Conservation (phyloP, 148 eudicot species). For the Rhododendron griersonianum region DNA sequence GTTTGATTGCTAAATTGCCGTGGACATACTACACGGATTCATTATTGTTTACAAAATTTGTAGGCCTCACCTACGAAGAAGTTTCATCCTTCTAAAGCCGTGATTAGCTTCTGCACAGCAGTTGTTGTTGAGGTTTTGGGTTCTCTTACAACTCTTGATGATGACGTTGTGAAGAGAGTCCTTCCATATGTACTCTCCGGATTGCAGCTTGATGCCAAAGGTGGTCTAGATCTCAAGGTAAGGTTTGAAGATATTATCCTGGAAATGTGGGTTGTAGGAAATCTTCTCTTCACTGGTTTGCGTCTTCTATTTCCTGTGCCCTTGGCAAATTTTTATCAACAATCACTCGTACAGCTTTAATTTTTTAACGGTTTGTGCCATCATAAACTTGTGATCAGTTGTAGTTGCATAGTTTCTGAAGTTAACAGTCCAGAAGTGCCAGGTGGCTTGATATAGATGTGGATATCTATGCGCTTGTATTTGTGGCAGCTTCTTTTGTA, state of each 20-base stretch:
- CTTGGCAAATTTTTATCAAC: background rate
- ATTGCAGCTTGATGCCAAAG: constrained; percentile 49
- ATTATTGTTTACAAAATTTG: background rate
- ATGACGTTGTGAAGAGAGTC: constrained; percentile 64
- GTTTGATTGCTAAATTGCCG: background rate
- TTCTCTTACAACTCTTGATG: constrained; percentile 42
- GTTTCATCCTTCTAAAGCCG: constrained; percentile 54
- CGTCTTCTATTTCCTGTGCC: background rate
- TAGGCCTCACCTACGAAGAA: constrained; percentile 65
- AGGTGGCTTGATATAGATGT: background rate
- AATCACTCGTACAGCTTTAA: background rate
- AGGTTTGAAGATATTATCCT: constrained; percentile 2
- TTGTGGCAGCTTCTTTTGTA: background rate
- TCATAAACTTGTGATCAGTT: background rate
- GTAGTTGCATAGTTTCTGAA: background rate
- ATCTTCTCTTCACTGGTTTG: background rate
- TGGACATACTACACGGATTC: background rate
- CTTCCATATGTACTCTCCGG: constrained; percentile 67
- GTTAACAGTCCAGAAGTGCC: background rate
- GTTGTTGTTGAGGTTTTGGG: constrained; percentile 77
- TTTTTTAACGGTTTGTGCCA: background rate
- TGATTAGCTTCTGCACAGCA: constrained; percentile 69
- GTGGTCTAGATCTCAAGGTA: constrained; percentile 61
- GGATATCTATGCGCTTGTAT: background rate
- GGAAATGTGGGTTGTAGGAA: background rate